Evolutionary conservation across 2,329 filamentous ascomycete species (phyloP).

Genomic region (Thelonectria blattea): DNA sequence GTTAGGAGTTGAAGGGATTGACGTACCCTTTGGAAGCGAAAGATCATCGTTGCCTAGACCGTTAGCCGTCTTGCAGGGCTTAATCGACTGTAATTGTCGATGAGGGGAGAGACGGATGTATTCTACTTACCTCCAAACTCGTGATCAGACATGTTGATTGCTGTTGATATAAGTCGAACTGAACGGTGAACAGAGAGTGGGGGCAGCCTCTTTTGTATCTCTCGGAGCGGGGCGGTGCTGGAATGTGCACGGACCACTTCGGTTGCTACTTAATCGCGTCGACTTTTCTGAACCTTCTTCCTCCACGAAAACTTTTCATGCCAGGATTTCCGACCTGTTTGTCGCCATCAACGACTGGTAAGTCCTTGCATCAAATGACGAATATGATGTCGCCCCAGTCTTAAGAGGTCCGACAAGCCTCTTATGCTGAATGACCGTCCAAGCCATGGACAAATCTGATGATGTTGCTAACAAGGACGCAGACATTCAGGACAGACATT

Average conservation of each 20-base stretch:
- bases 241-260: too few species aligned
- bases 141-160: conserved; percentile 65
- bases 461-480: too few species aligned
- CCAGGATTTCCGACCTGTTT: conserved; percentile 28
- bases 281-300: too few species aligned
- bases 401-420: conserved; percentile 56
- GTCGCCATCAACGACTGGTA: too few species aligned
- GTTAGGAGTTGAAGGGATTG: conserved; percentile 29
- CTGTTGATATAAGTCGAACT: too few species aligned
- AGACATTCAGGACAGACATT: too few species aligned
- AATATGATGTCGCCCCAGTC: conserved; percentile 58
- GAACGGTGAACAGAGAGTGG: too few species aligned
- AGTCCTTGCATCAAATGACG: conserved; percentile 44
- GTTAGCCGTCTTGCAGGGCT: too few species aligned
- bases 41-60: conserved; percentile 65
- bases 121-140: conserved; percentile 72
- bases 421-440: conserved; percentile 59
- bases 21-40: conserved; percentile 70
- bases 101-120: not conserved
- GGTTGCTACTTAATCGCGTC: too few species aligned
- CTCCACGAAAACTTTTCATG: not conserved
- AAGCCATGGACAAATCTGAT: conserved; percentile 61
- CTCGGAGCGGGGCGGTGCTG: too few species aligned
- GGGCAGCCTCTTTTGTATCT: too few species aligned
- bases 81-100: too few species aligned